A percentile compares a stretch with the other conserved stretches of the same genome.
Conservation (phyloP, 1,139 yeast species). For the Yamadazyma taylorii region DNA sequence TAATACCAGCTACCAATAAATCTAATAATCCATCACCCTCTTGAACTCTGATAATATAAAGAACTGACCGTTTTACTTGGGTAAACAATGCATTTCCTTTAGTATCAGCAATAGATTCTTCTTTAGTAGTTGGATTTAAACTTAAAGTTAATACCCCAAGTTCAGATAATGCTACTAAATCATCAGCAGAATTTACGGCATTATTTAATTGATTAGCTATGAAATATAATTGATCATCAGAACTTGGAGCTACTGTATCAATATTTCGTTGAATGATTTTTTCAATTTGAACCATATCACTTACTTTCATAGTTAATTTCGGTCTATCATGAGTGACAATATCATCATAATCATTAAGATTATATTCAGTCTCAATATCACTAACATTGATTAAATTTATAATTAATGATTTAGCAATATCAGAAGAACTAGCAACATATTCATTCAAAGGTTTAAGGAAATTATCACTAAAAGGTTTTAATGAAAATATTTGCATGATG, state of each 20-base stretch:
- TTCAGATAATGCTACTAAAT: constrained; percentile 42
- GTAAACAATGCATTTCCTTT: constrained; percentile 60
- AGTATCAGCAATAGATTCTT: constrained; percentile 42
- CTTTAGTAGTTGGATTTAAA: constrained; percentile 53
- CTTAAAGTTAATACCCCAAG: constrained; percentile 38
- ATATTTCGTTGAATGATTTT: constrained; percentile 55
- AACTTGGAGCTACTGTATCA: constrained; percentile 48
- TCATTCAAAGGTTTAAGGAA: constrained; percentile 82
- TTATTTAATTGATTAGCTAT: constrained; percentile 34
- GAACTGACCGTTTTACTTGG: constrained; percentile 77
- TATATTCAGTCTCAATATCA: constrained; percentile 60
- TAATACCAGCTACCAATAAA: constrained; percentile 69
- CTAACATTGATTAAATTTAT: constrained; percentile 52
- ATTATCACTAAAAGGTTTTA: constrained; percentile 70
- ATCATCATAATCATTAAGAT: constrained; percentile 69
- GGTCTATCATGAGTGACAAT: constrained; percentile 69
- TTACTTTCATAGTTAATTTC: constrained; percentile 56
- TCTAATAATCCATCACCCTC: constrained; percentile 72
- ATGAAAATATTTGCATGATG: constrained; percentile 62
- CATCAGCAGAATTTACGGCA: constrained; percentile 38
- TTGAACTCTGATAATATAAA: constrained; percentile 82
- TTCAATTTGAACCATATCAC: constrained; percentile 64
- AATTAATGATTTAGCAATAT: constrained; percentile 45
- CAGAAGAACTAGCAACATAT: constrained; percentile 54
- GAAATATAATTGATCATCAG: constrained; percentile 57